A percentile compares a stretch with the other conserved stretches of the same genome.
Conservation (phyloP, 1,284 basidiomycete species). For the Ustilago hordei region DNA sequence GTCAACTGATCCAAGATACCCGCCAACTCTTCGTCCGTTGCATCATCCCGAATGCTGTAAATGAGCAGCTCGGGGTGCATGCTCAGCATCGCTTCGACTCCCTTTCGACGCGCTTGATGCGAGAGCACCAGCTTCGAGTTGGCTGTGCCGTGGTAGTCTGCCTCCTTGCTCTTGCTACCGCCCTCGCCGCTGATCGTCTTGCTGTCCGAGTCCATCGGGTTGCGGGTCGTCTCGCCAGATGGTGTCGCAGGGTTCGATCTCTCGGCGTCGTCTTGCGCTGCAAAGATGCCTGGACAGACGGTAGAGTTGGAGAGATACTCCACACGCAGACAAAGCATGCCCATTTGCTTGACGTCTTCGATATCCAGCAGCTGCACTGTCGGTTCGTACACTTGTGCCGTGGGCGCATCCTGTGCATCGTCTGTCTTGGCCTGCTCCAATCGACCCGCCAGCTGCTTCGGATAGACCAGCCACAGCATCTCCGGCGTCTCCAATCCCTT, state of each 20-base stretch:
- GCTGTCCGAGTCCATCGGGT: constrained; percentile 24
- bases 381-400: constrained; percentile 68
- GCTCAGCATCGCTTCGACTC: constrained; percentile 56
- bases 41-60: constrained; percentile 65
- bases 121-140: constrained; percentile 18
- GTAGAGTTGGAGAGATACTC: constrained; percentile 81
- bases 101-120: constrained; percentile 50
- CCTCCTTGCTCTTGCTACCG: background rate
- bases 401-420: constrained; percentile 64
- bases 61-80: constrained; percentile 63
- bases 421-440: constrained; percentile 75
- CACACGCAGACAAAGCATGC: constrained; percentile 81
- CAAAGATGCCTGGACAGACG: constrained; percentile 71
- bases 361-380: constrained; percentile 77
- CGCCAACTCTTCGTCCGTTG: constrained; percentile 66
- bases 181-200: background rate
- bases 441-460: constrained; percentile 80
- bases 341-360: constrained; percentile 82
- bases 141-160: background rate
- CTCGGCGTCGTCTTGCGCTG: constrained; percentile 32
- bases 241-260: constrained; percentile 42
- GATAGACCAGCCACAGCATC: constrained; percentile 85
- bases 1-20: constrained; percentile 64
- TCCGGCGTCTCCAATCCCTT: constrained; percentile 88
- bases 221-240: constrained; percentile 23